A percentile compares a stretch with the other conserved stretches of the same genome.
These are phyloP conservation scores for Lotus japonicus DNA, from an alignment of 306 rosid genomes.

Conservation along the genomic window DNA sequence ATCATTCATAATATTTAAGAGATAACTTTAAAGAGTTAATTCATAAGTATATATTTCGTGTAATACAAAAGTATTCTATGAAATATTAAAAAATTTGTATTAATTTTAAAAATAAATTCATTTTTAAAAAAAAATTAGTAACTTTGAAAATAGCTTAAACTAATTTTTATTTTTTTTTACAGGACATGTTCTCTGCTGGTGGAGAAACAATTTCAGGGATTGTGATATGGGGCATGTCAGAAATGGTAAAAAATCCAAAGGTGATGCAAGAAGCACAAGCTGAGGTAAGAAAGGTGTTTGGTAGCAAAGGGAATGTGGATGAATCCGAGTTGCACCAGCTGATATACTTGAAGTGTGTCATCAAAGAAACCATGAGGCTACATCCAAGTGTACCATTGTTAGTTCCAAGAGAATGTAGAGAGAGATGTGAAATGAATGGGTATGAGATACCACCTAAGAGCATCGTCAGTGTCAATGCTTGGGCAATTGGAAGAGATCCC, in stretches of 20 bases:
- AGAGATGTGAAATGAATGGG: constrained; percentile 21
- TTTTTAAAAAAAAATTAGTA: too few species aligned
- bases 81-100: too few species aligned
- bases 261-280: constrained; percentile 33
- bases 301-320: not conserved
- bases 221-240: constrained; percentile 37
- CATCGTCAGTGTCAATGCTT: not conserved
- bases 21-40: too few species aligned
- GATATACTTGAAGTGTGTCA: constrained; percentile 12
- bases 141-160: too few species aligned
- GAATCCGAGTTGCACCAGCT: constrained; percentile 15
- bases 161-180: not conserved
- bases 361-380: constrained; percentile 34
- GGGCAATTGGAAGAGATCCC: constrained; percentile 32
- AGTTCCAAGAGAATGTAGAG: constrained; percentile 17
- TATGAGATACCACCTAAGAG: constrained; percentile 6
- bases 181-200: constrained; percentile 34
- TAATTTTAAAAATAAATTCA: too few species aligned
- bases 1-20: too few species aligned
- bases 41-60: too few species aligned
- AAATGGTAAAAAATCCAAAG: constrained; percentile 32
- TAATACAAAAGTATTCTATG: too few species aligned
- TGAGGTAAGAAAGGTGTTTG: constrained; percentile 28
- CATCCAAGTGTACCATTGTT: constrained; percentile 17
- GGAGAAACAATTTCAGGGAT: constrained; percentile 26